Conservation (phyloP, 768 basidiomycete genomes). For the Collybiopsis luxurians region DNA sequence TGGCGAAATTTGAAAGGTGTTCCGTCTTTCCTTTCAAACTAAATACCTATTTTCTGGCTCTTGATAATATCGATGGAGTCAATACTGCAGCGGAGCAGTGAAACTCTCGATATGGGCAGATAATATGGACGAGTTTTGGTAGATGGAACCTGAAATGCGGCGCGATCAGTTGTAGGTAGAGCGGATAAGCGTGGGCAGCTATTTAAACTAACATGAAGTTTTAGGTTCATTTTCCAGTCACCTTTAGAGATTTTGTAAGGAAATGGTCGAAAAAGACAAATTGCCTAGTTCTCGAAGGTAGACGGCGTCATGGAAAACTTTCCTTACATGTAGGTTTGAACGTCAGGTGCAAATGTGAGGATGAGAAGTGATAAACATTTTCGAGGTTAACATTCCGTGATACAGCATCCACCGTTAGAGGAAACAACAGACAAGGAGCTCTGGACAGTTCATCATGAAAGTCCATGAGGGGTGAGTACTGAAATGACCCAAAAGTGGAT, state of each 20-base stretch:
- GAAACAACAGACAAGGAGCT: constrained; percentile 53
- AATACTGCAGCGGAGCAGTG: constrained; percentile 59
- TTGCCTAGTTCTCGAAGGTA: constrained; percentile 51
- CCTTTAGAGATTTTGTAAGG: constrained; percentile 38
- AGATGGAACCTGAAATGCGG: constrained; percentile 26
- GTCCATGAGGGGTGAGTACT: constrained; percentile 49
- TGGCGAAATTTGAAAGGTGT: constrained; percentile 42
- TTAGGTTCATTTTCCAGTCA: constrained; percentile 15
- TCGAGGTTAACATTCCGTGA: constrained; percentile 31
- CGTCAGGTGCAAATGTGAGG: constrained; percentile 3
- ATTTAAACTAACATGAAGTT: constrained; percentile 23
- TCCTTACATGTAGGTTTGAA: constrained; percentile 30
- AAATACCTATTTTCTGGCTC: constrained; percentile 2
- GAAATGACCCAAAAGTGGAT: constrained; percentile 64
- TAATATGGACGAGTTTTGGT: constrained; percentile 56
- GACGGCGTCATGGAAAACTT: constrained; percentile 60
- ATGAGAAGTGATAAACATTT: constrained; percentile 1
- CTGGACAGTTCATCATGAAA: constrained; percentile 72
- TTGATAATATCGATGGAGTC: not conserved
- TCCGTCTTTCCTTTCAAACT: constrained; percentile 30
- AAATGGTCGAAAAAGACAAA: constrained; percentile 46
- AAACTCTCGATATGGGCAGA: constrained; percentile 56
- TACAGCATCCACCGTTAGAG: constrained; percentile 49
- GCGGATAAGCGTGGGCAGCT: constrained; percentile 16
- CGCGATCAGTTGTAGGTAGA: not conserved